Conservation (phyloP, 139 green algal species). For the Chlamydomonas schloesseri region DNA sequence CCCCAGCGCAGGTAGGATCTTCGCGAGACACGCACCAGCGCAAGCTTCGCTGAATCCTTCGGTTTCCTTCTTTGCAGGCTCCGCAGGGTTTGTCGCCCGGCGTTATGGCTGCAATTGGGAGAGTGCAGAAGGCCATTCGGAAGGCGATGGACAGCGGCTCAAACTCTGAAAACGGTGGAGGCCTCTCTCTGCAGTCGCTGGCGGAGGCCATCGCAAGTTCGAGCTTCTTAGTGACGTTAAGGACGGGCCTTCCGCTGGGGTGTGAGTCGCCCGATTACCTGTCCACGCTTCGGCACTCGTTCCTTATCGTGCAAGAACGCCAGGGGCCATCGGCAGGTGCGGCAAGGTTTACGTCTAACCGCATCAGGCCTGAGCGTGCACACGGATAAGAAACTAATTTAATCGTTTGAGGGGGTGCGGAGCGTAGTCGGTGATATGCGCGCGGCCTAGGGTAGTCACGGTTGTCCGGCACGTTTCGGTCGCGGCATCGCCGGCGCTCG, state of each 20-base stretch:
- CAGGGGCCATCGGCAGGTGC: not conserved
- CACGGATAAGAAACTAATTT: too few species aligned
- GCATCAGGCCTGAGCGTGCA: too few species aligned
- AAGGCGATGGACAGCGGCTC: too few species aligned
- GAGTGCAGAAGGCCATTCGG: not conserved
- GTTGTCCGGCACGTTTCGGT: too few species aligned
- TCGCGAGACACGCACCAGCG: too few species aligned
- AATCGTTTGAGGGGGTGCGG: too few species aligned
- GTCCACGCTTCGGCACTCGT: slow-evolving; percentile 20
- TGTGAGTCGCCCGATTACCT: slow-evolving; percentile 4
- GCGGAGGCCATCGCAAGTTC: not conserved
- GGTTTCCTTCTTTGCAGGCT: not conserved
- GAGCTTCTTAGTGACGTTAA: slow-evolving; percentile 12
- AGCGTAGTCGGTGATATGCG: too few species aligned
- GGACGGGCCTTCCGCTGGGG: slow-evolving; percentile 6
- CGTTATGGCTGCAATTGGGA: not conserved
- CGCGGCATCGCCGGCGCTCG: too few species aligned
- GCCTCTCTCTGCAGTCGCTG: too few species aligned
- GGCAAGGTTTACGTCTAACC: not conserved
- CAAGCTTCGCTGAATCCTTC: not conserved
- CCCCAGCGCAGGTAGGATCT: too few species aligned
- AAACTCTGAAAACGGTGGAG: too few species aligned
- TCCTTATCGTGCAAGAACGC: slow-evolving; percentile 5
- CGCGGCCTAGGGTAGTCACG: too few species aligned
- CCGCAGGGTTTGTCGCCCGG: not conserved